Evolutionary conservation across 2,329 filamentous ascomycete genomes (phyloP).

Genomic region (Aspergillus fumigatiaffinis): DNA sequence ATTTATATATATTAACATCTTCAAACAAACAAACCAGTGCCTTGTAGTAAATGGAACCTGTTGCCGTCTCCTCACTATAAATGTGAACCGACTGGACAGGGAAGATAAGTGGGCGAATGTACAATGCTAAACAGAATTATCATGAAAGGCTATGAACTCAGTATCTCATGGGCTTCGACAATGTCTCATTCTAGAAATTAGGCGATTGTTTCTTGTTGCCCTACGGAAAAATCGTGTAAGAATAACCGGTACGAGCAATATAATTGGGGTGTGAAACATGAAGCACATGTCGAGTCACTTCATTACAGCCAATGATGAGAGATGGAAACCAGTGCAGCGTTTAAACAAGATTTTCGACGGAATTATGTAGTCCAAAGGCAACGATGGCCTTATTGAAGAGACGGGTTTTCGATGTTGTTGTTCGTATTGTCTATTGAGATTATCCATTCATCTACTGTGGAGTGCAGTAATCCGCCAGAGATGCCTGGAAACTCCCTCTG

Average conservation of each 20-base stretch:
- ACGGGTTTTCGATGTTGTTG: background rate
- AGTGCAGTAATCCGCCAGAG: background rate
- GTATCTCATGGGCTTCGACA: too few relatives aligned
- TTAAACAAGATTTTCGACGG: background rate
- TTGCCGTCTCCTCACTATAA: background rate
- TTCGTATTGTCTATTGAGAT: background rate
- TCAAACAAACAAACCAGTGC: background rate
- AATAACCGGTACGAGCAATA: background rate
- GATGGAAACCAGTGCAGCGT: background rate
- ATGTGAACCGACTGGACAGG: too few relatives aligned
- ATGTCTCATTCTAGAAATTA: too few relatives aligned
- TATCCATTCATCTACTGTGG: background rate
- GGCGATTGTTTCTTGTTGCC: background rate
- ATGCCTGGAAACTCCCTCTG: background rate
- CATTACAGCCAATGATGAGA: background rate
- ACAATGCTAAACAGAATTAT: too few relatives aligned
- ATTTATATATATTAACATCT: constrained; percentile 1
- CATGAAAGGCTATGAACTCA: too few relatives aligned
- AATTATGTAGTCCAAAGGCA: background rate
- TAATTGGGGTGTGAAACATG: background rate
- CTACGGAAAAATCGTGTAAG: background rate
- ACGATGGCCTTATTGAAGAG: too few relatives aligned
- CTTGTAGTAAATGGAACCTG: background rate
- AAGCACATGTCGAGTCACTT: background rate
- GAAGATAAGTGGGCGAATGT: too few relatives aligned